Percentiles rank a stretch among this genome's conserved stretches.
phyloP scores from a whole-genome alignment of 2,329 filamentous ascomycete species.

The Aspergillus caelatus region DNA sequence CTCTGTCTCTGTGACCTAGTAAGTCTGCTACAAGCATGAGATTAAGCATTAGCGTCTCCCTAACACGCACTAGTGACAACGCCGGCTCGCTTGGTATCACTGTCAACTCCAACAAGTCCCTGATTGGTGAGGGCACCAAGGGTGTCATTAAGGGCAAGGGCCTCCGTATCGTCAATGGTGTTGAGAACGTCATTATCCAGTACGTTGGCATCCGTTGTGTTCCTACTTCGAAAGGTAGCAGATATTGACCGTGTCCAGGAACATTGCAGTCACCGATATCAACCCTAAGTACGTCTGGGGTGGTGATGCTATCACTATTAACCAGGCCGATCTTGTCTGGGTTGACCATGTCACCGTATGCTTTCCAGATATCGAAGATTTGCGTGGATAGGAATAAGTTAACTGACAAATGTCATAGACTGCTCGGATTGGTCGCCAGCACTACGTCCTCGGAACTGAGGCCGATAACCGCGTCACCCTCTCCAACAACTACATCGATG shows the following conservation, averaged over 20 bases:
- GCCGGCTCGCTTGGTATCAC: slow-evolving; percentile 55
- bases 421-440: slow-evolving; percentile 61
- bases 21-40: neutral
- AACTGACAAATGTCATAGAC: slow-evolving; percentile 47
- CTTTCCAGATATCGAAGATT: slow-evolving; percentile 47
- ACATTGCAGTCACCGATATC: slow-evolving; percentile 58
- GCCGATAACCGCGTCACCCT: slow-evolving; percentile 61
- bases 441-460: slow-evolving; percentile 60
- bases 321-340: slow-evolving; percentile 49
- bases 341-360: slow-evolving; percentile 43
- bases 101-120: slow-evolving; percentile 60
- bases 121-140: slow-evolving; percentile 57
- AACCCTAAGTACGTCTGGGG: slow-evolving; percentile 64
- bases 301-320: slow-evolving; percentile 59
- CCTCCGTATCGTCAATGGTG: slow-evolving; percentile 51
- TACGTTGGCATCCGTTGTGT: slow-evolving; percentile 49
- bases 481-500: slow-evolving; percentile 63
- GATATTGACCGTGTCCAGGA: slow-evolving; percentile 26
- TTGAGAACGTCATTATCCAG: slow-evolving; percentile 63
- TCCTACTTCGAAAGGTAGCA: slow-evolving; percentile 18
- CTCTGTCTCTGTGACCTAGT: slow-evolving; percentile 41
- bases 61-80: slow-evolving; percentile 46
- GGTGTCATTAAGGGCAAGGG: slow-evolving; percentile 64
- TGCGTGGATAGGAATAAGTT: slow-evolving; percentile 19
- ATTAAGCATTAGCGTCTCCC: neutral